phyloP scores from a whole-genome alignment of 73 alveolate species.

The Strombidium stylifer region DNA sequence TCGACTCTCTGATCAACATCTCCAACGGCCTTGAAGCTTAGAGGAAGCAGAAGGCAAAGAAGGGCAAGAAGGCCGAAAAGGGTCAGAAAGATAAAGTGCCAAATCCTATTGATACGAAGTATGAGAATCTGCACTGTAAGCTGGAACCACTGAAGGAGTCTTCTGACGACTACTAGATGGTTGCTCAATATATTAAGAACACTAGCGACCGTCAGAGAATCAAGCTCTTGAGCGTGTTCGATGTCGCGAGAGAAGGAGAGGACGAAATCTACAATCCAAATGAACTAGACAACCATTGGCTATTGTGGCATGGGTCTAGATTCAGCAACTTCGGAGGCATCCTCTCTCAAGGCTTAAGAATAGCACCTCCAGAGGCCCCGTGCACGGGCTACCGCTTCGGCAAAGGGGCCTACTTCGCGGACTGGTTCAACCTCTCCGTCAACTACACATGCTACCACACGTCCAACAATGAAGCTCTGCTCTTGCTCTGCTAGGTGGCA shows the following conservation, averaged over 20 bases:
- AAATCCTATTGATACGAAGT: constrained; percentile 59
- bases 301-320: constrained; percentile 97
- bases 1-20: constrained; percentile 21
- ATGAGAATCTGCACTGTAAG: constrained; percentile 63
- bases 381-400: constrained; percentile 97
- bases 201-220: constrained; percentile 62
- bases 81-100: not conserved
- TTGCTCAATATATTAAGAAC: constrained; percentile 51
- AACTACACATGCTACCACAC: constrained; percentile 78
- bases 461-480: constrained; percentile 81
- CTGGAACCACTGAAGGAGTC: constrained; percentile 53
- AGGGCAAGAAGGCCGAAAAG: not conserved
- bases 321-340: constrained; percentile 94
- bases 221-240: constrained; percentile 62
- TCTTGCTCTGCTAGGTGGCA: constrained; percentile 96
- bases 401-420: constrained; percentile 98
- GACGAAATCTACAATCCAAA: constrained; percentile 60
- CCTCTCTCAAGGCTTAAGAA: constrained; percentile 92
- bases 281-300: constrained; percentile 63
- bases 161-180: constrained; percentile 43
- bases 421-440: constrained; percentile 92
- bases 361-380: constrained; percentile 99
- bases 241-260: constrained; percentile 75
- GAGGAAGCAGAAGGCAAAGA: constrained; percentile 10
- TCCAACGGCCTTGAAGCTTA: no score